Conservation (phyloP, 805 yeast genomes). For the Sungouiozyma intestinalis region DNA sequence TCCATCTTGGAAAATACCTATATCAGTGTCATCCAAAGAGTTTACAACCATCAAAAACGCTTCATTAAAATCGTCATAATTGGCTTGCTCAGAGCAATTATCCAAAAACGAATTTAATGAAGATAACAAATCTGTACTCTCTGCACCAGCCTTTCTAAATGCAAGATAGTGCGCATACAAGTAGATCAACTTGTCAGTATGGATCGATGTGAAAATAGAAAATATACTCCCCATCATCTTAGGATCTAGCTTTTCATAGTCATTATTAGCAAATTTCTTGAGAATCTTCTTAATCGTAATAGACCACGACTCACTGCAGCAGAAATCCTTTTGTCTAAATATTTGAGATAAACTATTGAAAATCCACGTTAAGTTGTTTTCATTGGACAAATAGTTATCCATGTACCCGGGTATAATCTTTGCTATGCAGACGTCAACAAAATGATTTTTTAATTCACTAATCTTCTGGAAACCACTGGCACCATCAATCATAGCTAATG, state of each 20-base stretch:
- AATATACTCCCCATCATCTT: constrained; percentile 22
- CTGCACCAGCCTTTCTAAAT: constrained; percentile 19
- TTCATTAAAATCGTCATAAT: constrained; percentile 11
- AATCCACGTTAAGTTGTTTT: constrained; percentile 21
- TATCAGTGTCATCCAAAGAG: constrained; percentile 6
- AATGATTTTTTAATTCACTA: background rate
- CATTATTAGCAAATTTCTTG: constrained; percentile 2
- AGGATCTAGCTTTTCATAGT: constrained; percentile 1
- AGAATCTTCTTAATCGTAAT: background rate
- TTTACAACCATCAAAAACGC: constrained; percentile 9
- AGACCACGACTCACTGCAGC: background rate
- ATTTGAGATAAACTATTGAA: constrained; percentile 22
- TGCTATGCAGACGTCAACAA: constrained; percentile 1
- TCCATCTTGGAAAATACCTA: constrained; percentile 4
- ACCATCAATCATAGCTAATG: constrained; percentile 7
- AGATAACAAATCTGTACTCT: constrained; percentile 5
- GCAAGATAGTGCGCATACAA: constrained; percentile 30
- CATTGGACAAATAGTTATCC: background rate
- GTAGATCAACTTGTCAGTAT: constrained; percentile 15
- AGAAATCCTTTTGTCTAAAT: constrained; percentile 1
- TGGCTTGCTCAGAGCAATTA: background rate
- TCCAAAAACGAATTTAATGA: background rate
- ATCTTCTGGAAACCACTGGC: constrained; percentile 1
- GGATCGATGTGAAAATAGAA: constrained; percentile 15
- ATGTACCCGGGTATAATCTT: background rate